Percentiles rank a stretch among this genome's conserved stretches.
phyloP scores from a whole-genome alignment of 2,329 filamentous ascomycete genomes.

The Neofusicoccum sp. region DNA sequence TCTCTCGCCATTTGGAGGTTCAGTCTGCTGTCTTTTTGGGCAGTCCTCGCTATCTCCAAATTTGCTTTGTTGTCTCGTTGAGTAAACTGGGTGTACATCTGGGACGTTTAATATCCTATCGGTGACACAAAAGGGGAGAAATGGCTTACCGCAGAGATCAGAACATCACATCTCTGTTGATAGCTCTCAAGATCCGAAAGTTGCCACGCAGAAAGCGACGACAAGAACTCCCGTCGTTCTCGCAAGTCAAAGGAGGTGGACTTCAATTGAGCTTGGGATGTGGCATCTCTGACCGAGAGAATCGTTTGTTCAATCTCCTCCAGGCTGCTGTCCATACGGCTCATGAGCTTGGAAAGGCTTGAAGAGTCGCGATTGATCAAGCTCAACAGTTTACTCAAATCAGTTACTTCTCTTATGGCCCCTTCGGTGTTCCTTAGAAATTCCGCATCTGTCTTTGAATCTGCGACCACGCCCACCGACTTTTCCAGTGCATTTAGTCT shows the following conservation, averaged over 20 bases:
- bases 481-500: too few species aligned
- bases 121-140: neutral
- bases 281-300: too few species aligned
- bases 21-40: neutral
- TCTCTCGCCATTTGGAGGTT: neutral
- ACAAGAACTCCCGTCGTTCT: neutral
- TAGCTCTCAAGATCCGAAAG: neutral
- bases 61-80: neutral
- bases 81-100: neutral
- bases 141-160: neutral
- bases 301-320: too few species aligned
- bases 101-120: too few species aligned
- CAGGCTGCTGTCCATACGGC: too few species aligned
- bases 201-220: neutral
- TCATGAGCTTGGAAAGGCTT: neutral
- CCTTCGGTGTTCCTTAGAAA: neutral
- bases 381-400: too few species aligned
- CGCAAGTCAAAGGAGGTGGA: neutral
- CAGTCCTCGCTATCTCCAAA: neutral
- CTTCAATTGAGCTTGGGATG: neutral
- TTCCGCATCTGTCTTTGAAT: neutral
- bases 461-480: neutral
- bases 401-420: neutral
- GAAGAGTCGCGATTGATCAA: too few species aligned
- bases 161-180: neutral